phyloP scores from a whole-genome alignment of 2,329 filamentous ascomycete species.

The Rosellinia necatrix region DNA sequence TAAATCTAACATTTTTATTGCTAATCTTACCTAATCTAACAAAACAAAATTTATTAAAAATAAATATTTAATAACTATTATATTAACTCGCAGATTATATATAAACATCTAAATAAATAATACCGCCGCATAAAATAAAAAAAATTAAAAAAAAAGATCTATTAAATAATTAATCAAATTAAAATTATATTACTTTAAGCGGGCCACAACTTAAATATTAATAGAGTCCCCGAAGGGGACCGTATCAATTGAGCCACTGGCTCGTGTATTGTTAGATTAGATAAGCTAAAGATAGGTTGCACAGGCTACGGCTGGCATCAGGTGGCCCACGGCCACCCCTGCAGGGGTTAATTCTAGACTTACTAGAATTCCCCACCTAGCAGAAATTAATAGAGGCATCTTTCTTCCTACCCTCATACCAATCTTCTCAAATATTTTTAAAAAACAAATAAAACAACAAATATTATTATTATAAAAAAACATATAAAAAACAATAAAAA shows the following conservation, averaged over 20 bases:
- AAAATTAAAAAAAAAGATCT: background rate
- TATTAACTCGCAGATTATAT: background rate
- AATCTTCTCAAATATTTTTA: too few species aligned
- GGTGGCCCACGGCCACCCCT: too few species aligned
- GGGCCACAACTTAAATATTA: background rate
- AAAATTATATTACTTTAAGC: background rate
- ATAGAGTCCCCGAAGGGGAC: too few species aligned
- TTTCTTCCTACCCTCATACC: too few species aligned
- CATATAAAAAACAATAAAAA: background rate
- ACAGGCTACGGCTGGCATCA: too few species aligned
- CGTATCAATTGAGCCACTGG: too few species aligned
- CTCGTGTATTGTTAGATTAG: too few species aligned
- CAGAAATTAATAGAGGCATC: too few species aligned
- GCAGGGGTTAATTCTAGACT: too few species aligned
- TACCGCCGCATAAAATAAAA: background rate
- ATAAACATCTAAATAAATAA: background rate
- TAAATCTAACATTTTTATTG: background rate
- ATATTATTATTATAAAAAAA: background rate
- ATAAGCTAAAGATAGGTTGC: too few species aligned
- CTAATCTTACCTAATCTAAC: background rate
- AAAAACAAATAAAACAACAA: background rate
- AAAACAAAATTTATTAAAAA: background rate
- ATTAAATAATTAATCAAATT: background rate
- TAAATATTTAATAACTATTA: background rate
- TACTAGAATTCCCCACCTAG: too few species aligned